Conservation (phyloP, 768 basidiomycete genomes). For the Sporobolomyces pararoseus region DNA sequence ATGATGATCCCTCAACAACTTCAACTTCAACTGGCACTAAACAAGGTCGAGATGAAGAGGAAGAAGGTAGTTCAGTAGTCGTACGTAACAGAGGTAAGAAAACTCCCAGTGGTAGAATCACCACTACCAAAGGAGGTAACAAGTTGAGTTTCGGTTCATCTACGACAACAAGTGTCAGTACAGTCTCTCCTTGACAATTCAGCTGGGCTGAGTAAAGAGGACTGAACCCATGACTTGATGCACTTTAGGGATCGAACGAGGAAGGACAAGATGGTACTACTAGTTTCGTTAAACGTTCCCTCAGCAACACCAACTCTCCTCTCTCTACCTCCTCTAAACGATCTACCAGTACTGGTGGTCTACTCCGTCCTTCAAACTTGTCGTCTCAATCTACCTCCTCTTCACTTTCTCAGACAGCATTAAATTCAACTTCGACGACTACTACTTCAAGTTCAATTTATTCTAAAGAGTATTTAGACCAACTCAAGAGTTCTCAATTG, state of each 20-base stretch:
- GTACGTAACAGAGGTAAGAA: constrained; percentile 33
- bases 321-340: no score
- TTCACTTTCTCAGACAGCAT: neutral
- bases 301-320: no score
- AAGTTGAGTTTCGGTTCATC: constrained; percentile 23
- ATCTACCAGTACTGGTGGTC: constrained; percentile 14
- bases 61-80: constrained; percentile 29
- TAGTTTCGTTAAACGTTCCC: constrained; percentile 31
- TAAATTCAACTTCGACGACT: neutral
- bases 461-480: constrained; percentile 49
- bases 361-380: constrained; percentile 11
- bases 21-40: neutral
- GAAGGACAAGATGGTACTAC: constrained; percentile 8
- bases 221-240: no score
- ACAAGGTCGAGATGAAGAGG: neutral
- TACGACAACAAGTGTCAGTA: neutral
- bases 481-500: constrained; percentile 49
- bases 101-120: constrained; percentile 25
- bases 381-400: neutral
- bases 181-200: neutral
- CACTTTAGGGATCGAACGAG: no score
- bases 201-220: no score
- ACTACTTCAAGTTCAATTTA: constrained; percentile 40
- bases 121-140: constrained; percentile 1
- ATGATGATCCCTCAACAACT: neutral